Percentiles rank a stretch among this genome's conserved stretches.
These are phyloP conservation scores for Chiua sp. DNA, from an alignment of 1,284 basidiomycete genomes.

Conservation along the genomic window DNA sequence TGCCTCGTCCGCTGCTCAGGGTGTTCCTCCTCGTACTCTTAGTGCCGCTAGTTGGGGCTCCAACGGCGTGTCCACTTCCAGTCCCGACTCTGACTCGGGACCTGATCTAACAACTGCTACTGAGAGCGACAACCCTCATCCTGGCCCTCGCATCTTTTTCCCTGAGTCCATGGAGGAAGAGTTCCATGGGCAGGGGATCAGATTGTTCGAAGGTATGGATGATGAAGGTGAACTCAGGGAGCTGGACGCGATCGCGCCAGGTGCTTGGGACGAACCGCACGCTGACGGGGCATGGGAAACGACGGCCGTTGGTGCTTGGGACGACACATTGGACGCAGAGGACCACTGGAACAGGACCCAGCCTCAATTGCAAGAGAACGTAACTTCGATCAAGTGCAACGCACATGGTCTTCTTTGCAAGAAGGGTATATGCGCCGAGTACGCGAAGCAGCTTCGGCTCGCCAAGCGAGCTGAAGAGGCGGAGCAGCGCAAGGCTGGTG, in stretches of 20 bases:
- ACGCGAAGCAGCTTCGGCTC: constrained; percentile 39
- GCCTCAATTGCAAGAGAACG: constrained; percentile 9
- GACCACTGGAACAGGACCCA: constrained; percentile 20
- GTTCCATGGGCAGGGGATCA: constrained; percentile 32
- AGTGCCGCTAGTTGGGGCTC: constrained; percentile 32
- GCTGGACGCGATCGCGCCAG: constrained; percentile 33
- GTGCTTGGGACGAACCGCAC: constrained; percentile 17
- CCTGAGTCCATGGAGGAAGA: constrained; percentile 36
- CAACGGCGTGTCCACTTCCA: constrained; percentile 24
- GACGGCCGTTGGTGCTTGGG: background rate
- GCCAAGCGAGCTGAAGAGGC: constrained; percentile 31
- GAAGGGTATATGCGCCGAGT: constrained; percentile 50
- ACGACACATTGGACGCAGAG: constrained; percentile 26
- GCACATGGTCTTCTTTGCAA: constrained; percentile 48
- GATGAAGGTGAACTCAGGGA: constrained; percentile 20
- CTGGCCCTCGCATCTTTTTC: constrained; percentile 25
- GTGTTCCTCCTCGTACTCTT: constrained; percentile 5
- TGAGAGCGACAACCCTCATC: constrained; percentile 33
- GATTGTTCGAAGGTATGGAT: constrained; percentile 5
- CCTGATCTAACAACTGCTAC: constrained; percentile 27
- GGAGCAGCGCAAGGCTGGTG: constrained; percentile 22
- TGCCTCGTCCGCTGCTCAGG: background rate
- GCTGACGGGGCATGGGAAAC: constrained; percentile 15
- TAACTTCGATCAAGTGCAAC: constrained; percentile 36
- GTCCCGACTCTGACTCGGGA: constrained; percentile 34